Conservation (phyloP, 2,329 filamentous ascomycete genomes). For the Fusarium kyushuense region DNA sequence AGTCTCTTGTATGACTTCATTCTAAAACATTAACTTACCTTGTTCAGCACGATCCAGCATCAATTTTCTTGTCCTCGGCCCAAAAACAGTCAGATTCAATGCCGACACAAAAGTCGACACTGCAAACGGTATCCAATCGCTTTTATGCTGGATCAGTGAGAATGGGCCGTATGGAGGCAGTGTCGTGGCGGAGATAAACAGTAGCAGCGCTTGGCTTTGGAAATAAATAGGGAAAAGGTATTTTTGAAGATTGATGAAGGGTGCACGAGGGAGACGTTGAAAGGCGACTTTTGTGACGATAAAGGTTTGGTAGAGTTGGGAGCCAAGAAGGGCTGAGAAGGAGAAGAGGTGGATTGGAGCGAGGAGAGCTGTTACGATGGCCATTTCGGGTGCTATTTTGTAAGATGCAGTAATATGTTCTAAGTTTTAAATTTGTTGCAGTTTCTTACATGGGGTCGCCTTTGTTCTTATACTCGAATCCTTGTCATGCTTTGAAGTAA, state of each 20-base stretch:
- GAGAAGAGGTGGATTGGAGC: conserved; percentile 55
- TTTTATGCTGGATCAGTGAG: conserved; percentile 47
- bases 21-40: conserved; percentile 23
- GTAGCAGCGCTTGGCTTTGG: conserved; percentile 51
- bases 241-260: conserved; percentile 56
- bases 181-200: conserved; percentile 52
- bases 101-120: conserved; percentile 49
- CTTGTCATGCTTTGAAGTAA: conserved; percentile 7
- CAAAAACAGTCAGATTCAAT: conserved; percentile 54
- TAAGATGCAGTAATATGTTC: not conserved
- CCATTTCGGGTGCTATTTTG: conserved; percentile 23
- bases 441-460: not conserved
- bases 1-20: not conserved
- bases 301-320: conserved; percentile 57
- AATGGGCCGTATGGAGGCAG: conserved; percentile 50
- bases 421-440: not conserved
- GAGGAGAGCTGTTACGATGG: conserved; percentile 38
- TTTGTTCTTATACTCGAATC: conserved; percentile 17
- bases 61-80: conserved; percentile 51
- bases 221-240: conserved; percentile 59
- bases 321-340: conserved; percentile 56
- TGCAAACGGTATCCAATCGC: conserved; percentile 53
- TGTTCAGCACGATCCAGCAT: conserved; percentile 48
- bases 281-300: conserved; percentile 54
- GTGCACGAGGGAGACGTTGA: conserved; percentile 49